Evolutionary conservation across 177 flowering plant species (phyloP), one percentile per base, ranked within the genome.

Genomic region (Vitis hybrid): DNA sequence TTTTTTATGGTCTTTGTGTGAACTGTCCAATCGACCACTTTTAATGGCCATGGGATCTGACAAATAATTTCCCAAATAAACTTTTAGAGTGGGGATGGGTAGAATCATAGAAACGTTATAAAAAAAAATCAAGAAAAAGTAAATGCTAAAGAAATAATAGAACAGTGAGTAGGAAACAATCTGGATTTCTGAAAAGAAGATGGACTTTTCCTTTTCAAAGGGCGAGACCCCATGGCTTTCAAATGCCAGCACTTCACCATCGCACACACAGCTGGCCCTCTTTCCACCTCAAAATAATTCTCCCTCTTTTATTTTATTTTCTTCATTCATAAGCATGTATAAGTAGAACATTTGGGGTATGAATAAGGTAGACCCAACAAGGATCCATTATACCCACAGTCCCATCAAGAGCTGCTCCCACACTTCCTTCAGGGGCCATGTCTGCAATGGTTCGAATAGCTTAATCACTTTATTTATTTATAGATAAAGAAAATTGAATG

Each of bases 191-290:
- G 0, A 39, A 53, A 53, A 53, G 18, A 53, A 14, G 10, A 19
- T 18, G 22, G 60, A 18, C 29, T 12, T 52, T 52, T 26, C 31
- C 26, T 65, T 65, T 65, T 51, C 16, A 16, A 45, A 64, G 15
- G 26, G 4, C 13, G 22, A 67, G 61, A 50, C 12, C 56, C 29
- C 29, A 26, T 26, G 29, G 29, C 29, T 26, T 50, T 61, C 48
- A 14, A 65, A 49, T 57, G 69, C 68, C 74, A 71, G 68, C 68
- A 56, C 57, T 64, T 64, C 55, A 71, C 21, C 48, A 57, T 13
- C 45, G 26, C 14, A 56, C 15, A 21, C 49, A 15, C 49, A 71
- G 73, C 73, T 70, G 73, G 67, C 50, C 26, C 45, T 4, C 73
- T 70, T 70, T 26, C 29, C 29, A 26, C 29, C 29, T 26, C 29